Evolutionary conservation across 169 alveolate species (phyloP).

Genomic region (Eimeria acervulina): DNA sequence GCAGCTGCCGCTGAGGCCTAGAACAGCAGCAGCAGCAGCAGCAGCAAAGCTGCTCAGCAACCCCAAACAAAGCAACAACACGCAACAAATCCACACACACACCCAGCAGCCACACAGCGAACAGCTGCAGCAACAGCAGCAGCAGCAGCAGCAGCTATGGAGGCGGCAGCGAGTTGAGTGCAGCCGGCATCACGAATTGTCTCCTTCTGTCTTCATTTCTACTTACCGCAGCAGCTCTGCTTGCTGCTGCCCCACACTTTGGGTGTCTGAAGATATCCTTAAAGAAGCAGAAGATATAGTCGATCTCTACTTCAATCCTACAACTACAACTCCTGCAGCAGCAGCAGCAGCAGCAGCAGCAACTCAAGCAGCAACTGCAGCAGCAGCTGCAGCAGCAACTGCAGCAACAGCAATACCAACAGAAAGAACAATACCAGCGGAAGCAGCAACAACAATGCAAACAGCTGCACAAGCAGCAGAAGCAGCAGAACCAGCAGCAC

Average conservation of each 20-base stretch:
- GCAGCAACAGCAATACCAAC: neutral
- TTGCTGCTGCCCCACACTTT: slow-evolving; percentile 48
- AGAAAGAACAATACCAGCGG: neutral
- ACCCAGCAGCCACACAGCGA: neutral
- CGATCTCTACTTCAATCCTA: too few species aligned
- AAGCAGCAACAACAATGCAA: neutral
- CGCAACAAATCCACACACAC: neutral
- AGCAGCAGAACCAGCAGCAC: neutral
- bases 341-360: too few species aligned
- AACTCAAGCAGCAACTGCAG: neutral
- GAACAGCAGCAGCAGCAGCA: slow-evolving; percentile 49
- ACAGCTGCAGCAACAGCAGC: neutral
- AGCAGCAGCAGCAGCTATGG: slow-evolving; percentile 32
- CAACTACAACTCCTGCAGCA: too few species aligned
- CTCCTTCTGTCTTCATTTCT: neutral
- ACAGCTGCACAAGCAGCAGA: neutral
- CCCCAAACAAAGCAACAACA: neutral
- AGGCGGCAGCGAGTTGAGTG: neutral
- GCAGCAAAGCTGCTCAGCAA: slow-evolving; percentile 1
- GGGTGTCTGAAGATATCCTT: slow-evolving; percentile 22
- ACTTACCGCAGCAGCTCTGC: neutral
- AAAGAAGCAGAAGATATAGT: slow-evolving; percentile 19
- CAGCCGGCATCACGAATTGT: neutral
- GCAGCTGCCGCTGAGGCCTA: slow-evolving; percentile 14
- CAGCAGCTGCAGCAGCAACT: slow-evolving; percentile 12